Evolutionary conservation across 768 basidiomycete genomes (phyloP), one percentile per base, ranked within the genome.

Genomic region (Gymnopilus junonius): DNA sequence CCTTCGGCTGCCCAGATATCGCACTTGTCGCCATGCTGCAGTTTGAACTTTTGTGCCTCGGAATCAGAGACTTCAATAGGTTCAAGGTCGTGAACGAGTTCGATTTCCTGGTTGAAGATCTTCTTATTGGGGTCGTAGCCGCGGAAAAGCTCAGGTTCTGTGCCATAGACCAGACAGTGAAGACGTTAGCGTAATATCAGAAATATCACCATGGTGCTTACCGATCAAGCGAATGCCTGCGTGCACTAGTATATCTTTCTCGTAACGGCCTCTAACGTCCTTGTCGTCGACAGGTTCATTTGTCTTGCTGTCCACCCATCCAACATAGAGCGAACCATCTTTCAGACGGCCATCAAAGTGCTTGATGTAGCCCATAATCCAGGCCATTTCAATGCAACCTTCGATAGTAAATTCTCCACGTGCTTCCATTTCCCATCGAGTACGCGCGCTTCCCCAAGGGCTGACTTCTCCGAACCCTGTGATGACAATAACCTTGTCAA

Each of bases 351-450:
- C 97, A 68, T 99, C 94, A 77, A 98, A 97, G 82, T 99, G 95
- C 77, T 96, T 97, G 86, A 99, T 97, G 79, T 87, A 88, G 42
- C 97, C 97, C 94, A 96, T 99, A 77, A 99, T 90, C 96, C 97
- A 99, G 2, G 97, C 96, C 93, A 99, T 97, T 80, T 99, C 97
- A 71, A 99, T 97, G 71, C 94, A 94, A 20, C 97, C 97, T 75
- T 97, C 92, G 69, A 99, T 96, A 1, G 96, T 95, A 77, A 99
- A 91, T 72, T 97, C 90, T n/a, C 97, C 97, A 48, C 88, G 85
- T 48, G 95, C 96, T 74, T 99, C 97, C 95, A 99, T 99, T 80
- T 99, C 97, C 97, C 97, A 99, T 62, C 97, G 88, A 2, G 97
- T 99, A 62, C 97, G 89, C 15, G 97, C 92, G 72, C 94, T 95